Conservation (phyloP, 176 grass and related monocot species). For the Avena eriantha region DNA sequence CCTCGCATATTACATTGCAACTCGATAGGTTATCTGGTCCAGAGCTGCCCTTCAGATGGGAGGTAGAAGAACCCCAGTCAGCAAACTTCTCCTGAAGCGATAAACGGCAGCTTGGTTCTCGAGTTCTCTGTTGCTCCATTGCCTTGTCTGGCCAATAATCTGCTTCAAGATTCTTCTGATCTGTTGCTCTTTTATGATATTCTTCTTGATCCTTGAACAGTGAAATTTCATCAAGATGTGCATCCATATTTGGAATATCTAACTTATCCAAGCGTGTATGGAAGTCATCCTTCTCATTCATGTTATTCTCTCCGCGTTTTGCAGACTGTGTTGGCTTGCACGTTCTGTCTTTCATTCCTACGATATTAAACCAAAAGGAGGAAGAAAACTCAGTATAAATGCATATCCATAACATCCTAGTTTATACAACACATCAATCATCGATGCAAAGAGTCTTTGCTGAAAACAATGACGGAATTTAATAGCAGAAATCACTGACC, state of each 20-base stretch:
- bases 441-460: slow-evolving; percentile 17
- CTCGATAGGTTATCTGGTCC: slow-evolving; percentile 28
- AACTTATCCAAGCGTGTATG: slow-evolving; percentile 45
- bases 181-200: slow-evolving; percentile 33
- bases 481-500: slow-evolving; percentile 45
- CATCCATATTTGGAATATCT: slow-evolving; percentile 50
- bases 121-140: slow-evolving; percentile 37
- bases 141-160: slow-evolving; percentile 43
- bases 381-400: slow-evolving; percentile 31
- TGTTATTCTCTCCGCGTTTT: slow-evolving; percentile 39
- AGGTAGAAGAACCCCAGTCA: slow-evolving; percentile 44
- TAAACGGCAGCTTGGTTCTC: slow-evolving; percentile 50
- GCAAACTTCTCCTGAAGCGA: slow-evolving; percentile 58
- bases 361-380: slow-evolving; percentile 17
- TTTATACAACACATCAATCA: slow-evolving; percentile 26
- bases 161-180: slow-evolving; percentile 44
- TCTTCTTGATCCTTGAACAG: slow-evolving; percentile 45
- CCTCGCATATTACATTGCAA: slow-evolving; percentile 27
- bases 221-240: slow-evolving; percentile 41
- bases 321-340: slow-evolving; percentile 45
- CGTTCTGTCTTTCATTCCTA: slow-evolving; percentile 44
- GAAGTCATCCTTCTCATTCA: slow-evolving; percentile 45
- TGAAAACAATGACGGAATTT: slow-evolving; percentile 17
- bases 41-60: slow-evolving; percentile 35
- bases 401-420: slow-evolving; percentile 18